Percentiles rank a stretch among this genome's conserved stretches.
Evolutionary conservation across 1,139 yeast species (phyloP).

Genomic region (Nakaseomyces glabratus): DNA sequence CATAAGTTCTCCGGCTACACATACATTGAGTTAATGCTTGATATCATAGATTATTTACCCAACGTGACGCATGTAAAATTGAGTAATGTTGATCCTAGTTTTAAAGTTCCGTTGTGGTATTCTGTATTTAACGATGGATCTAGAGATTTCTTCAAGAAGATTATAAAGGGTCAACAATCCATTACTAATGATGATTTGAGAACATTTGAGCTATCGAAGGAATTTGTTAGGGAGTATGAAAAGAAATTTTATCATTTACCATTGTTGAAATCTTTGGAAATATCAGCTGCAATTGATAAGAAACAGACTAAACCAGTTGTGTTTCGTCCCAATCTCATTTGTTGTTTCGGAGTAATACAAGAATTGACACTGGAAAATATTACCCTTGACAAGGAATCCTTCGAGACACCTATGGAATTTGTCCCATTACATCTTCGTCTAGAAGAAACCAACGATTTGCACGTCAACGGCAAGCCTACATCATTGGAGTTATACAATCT

Average conservation of each 20-base stretch:
- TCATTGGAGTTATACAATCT: slow-evolving; percentile 21
- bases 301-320: slow-evolving; percentile 15
- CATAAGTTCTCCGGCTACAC: slow-evolving; percentile 24
- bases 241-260: slow-evolving; percentile 22
- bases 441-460: slow-evolving; percentile 10
- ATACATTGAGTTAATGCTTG: slow-evolving; percentile 34
- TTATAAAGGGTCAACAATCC: slow-evolving; percentile 28
- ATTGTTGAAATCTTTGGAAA: slow-evolving; percentile 23
- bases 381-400: slow-evolving; percentile 38
- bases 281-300: slow-evolving; percentile 17
- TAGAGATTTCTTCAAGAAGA: slow-evolving; percentile 27
- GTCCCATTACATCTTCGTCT: slow-evolving; percentile 24
- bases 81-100: slow-evolving; percentile 44
- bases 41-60: slow-evolving; percentile 34
- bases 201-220: slow-evolving; percentile 24
- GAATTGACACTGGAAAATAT: slow-evolving; percentile 41
- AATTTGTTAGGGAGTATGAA: slow-evolving; percentile 25
- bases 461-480: slow-evolving; percentile 7
- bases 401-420: slow-evolving; percentile 32
- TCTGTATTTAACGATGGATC: slow-evolving; percentile 30
- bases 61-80: slow-evolving; percentile 32
- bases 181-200: slow-evolving; percentile 27
- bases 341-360: slow-evolving; percentile 39
- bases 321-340: slow-evolving; percentile 35
- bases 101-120: slow-evolving; percentile 39